These are phyloP conservation scores for Sarcomyxa edulis DNA, from an alignment of 768 basidiomycete genomes.

Conservation along the genomic window DNA sequence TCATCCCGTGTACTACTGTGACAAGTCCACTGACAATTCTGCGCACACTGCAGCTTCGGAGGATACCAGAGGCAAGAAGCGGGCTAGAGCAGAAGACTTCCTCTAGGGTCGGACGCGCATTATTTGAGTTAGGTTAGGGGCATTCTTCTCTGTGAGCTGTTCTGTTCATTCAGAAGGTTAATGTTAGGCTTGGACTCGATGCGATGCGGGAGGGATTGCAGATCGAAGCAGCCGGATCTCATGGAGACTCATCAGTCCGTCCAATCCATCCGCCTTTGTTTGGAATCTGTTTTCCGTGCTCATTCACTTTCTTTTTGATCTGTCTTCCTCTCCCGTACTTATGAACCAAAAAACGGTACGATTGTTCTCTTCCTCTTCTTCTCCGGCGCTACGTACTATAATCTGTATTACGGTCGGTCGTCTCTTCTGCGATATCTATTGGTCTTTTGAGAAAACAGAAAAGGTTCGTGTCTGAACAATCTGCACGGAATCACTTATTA, in stretches of 20 bases:
- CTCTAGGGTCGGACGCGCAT: conserved; percentile 29
- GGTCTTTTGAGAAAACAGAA: not conserved
- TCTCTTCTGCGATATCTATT: conserved; percentile 18
- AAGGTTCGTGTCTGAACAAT: conserved; percentile 6
- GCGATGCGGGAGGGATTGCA: conserved; percentile 3
- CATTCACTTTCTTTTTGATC: conserved; percentile 1
- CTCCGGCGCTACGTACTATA: conserved; percentile 23
- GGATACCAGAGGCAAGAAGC: conserved; percentile 74
- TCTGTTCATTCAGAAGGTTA: not conserved
- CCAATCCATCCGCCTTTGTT: conserved; percentile 18
- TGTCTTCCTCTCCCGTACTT: not conserved
- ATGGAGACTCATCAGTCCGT: conserved; percentile 26
- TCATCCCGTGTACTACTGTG: conserved; percentile 55
- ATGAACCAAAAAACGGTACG: conserved; percentile 13
- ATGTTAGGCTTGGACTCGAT: not conserved
- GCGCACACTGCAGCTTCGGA: conserved; percentile 26
- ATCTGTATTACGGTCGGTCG: conserved; percentile 27
- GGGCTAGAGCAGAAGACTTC: conserved; percentile 85
- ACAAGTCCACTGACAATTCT: conserved; percentile 24
- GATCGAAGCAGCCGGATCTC: not conserved
- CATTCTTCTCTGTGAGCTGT: not conserved
- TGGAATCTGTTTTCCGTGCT: conserved; percentile 9
- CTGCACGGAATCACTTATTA: too few species aligned
- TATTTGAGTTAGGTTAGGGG: not conserved
- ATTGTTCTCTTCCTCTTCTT: not conserved